phyloP scores from a whole-genome alignment of 1,139 yeast genomes.

The Debaryomyces robertsiae region DNA sequence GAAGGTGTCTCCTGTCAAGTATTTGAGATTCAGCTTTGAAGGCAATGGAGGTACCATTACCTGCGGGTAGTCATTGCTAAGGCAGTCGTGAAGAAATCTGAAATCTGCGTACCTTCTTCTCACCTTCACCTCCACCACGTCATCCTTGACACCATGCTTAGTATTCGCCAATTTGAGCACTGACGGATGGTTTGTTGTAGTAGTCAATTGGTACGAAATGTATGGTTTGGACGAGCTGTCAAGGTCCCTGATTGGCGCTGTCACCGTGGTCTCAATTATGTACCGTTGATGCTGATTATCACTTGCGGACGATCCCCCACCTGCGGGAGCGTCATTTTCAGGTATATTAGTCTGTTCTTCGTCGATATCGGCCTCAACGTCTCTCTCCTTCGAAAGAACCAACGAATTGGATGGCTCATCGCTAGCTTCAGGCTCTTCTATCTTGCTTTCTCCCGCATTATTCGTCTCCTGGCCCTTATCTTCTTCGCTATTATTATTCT shows the following conservation, averaged over 20 bases:
- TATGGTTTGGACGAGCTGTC: conserved; percentile 79
- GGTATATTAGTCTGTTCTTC: background rate
- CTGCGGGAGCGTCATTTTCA: background rate
- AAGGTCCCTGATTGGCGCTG: conserved; percentile 74
- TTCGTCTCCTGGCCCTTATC: conserved; percentile 8
- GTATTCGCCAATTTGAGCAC: conserved; percentile 35
- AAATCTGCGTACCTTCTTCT: conserved; percentile 85
- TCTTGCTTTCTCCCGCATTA: background rate
- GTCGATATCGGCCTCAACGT: conserved; percentile 2
- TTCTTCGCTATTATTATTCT: conserved; percentile 11
- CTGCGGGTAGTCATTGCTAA: conserved; percentile 79
- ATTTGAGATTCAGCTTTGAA: conserved; percentile 87
- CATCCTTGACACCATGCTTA: conserved; percentile 14
- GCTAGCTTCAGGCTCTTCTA: conserved; percentile 1
- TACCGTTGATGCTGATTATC: background rate
- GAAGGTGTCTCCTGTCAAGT: conserved; percentile 92
- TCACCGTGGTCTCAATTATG: conserved; percentile 37
- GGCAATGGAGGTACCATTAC: conserved; percentile 92
- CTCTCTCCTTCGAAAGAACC: conserved; percentile 8
- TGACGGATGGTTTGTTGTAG: conserved; percentile 54
- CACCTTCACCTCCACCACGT: conserved; percentile 50
- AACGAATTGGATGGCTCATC: conserved; percentile 21
- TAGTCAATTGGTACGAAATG: conserved; percentile 76
- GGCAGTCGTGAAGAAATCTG: conserved; percentile 71
- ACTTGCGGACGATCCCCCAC: background rate